Evolutionary conservation across 106 monocot species (phyloP).

Genomic region (Platanthera zijinensis): DNA sequence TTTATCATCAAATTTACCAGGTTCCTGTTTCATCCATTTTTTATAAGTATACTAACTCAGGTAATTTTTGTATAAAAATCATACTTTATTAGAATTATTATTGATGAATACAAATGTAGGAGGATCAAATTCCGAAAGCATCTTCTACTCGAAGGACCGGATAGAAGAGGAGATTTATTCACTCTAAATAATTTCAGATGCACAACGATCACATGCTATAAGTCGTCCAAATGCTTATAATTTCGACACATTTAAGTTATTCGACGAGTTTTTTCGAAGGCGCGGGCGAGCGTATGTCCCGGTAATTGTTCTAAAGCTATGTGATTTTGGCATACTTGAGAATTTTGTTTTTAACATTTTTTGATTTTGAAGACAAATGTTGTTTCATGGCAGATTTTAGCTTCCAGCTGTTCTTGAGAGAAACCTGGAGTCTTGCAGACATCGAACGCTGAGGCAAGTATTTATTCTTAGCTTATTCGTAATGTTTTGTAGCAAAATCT

Average conservation of each 20-base stretch:
- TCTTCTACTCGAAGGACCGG: conserved; percentile 21
- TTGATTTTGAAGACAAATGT: neutral
- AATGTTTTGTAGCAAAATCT: no score
- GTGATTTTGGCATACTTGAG: neutral
- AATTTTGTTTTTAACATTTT: neutral
- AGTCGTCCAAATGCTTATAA: neutral
- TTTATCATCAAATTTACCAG: conserved; percentile 42
- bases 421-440: no score
- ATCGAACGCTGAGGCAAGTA: no score
- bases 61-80: neutral
- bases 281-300: neutral
- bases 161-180: conserved; percentile 10
- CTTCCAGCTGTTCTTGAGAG: no score
- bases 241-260: neutral
- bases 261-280: neutral
- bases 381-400: no score
- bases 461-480: no score
- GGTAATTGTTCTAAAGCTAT: neutral
- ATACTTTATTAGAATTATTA: conserved; percentile 5
- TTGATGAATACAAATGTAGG: conserved; percentile 20
- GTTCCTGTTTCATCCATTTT: conserved; percentile 10
- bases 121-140: conserved; percentile 30
- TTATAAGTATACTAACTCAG: neutral
- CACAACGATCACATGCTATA: neutral
- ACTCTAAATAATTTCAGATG: neutral